These are phyloP conservation scores for Cyanidiococcus yangmingshanensis DNA, from an alignment of 23 red algal genomes.

Conservation along the genomic window DNA sequence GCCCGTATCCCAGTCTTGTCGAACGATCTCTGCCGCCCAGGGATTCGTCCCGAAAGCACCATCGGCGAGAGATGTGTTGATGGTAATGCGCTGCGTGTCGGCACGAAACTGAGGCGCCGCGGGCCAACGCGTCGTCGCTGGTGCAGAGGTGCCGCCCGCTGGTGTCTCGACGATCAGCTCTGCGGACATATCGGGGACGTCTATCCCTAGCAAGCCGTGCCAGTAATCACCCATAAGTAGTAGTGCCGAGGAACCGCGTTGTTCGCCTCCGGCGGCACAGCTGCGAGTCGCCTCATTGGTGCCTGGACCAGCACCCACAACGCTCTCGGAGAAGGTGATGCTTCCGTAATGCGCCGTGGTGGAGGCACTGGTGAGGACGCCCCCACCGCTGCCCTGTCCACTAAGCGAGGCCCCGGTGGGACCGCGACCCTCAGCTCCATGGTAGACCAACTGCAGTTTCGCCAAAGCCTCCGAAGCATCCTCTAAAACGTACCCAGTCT, in stretches of 20 bases:
- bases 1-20: not conserved
- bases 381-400: not conserved
- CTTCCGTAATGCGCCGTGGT: not conserved
- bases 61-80: not conserved
- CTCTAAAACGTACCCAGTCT: conserved; percentile 62
- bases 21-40: not conserved
- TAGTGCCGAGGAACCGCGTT: not conserved
- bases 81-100: not conserved
- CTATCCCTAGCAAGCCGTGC: not conserved
- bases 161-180: not conserved
- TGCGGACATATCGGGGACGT: not conserved
- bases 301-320: not conserved
- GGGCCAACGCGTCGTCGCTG: not conserved
- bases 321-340: conserved; percentile 4
- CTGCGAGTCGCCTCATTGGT: not conserved
- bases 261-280: not conserved
- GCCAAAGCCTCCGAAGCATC: conserved; percentile 63
- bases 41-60: not conserved
- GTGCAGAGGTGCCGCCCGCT: not conserved
- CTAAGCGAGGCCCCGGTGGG: not conserved
- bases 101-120: not conserved
- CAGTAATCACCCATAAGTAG: not conserved
- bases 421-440: not conserved
- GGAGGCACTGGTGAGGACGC: not conserved
- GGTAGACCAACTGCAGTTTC: not conserved